phyloP scores from a whole-genome alignment of 225 moss, liverwort and hornwort genomes.

The Lunularia cruciata region DNA sequence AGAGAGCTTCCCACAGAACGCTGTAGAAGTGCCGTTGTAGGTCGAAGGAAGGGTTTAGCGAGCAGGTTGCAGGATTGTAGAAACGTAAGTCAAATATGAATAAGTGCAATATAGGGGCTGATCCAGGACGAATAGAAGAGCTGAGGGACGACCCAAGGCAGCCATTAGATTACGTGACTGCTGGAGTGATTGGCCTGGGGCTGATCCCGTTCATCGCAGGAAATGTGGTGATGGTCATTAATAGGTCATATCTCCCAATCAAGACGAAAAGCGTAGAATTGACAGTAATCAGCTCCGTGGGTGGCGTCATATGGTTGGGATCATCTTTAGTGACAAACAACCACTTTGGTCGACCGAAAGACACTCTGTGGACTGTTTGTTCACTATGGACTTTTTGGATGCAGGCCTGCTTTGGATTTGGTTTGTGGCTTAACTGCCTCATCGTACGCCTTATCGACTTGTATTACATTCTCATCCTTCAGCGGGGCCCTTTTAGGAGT shows the following conservation, averaged over 20 bases:
- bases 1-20: too few relatives aligned
- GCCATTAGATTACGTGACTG: conserved; percentile 45
- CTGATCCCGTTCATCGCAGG: conserved; percentile 47
- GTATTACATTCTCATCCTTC: conserved; percentile 40
- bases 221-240: conserved; percentile 45
- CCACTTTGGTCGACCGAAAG: conserved; percentile 43
- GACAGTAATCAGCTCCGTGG: conserved; percentile 52
- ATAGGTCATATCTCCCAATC: conserved; percentile 44
- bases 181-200: conserved; percentile 26
- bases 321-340: conserved; percentile 51
- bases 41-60: too few relatives aligned
- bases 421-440: conserved; percentile 59
- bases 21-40: too few relatives aligned
- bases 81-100: too few relatives aligned
- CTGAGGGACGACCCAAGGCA: conserved; percentile 18
- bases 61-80: too few relatives aligned
- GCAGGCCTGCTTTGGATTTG: conserved; percentile 50
- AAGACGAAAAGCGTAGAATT: conserved; percentile 52
- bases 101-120: too few relatives aligned
- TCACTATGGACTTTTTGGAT: conserved; percentile 55
- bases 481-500: conserved; percentile 34
- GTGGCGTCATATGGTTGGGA: conserved; percentile 50
- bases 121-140: too few relatives aligned
- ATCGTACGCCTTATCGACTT: conserved; percentile 50
- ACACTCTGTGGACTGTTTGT: conserved; percentile 44